Evolutionary conservation across 2,329 filamentous ascomycete genomes (phyloP).

Genomic region (Arthrobotrys pseudoclavata): DNA sequence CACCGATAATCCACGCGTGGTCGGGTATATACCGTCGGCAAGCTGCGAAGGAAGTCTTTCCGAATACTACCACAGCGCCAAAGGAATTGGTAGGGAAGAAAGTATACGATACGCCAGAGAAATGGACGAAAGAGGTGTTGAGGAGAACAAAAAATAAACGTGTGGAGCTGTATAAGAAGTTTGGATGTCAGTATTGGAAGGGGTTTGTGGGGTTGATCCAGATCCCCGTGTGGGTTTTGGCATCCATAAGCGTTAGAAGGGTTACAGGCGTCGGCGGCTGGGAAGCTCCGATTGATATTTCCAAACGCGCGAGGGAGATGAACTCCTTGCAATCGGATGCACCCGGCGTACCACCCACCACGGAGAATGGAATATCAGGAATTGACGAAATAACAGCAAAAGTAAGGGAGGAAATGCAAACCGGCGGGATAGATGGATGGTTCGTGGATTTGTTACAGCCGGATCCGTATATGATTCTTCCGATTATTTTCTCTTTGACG

Average conservation of each 20-base stretch:
- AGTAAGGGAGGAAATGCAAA: constrained; percentile 44
- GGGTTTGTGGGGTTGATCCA: constrained; percentile 60
- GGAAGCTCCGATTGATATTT: constrained; percentile 17
- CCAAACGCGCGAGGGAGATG: constrained; percentile 6
- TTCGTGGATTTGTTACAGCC: constrained; percentile 61
- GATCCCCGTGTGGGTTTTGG: constrained; percentile 62
- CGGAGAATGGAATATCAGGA: not conserved
- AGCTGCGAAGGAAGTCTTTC: constrained; percentile 29
- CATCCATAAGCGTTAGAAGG: constrained; percentile 60
- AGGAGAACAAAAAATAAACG: constrained; percentile 47
- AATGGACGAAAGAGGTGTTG: constrained; percentile 59
- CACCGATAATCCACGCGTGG: constrained; percentile 61
- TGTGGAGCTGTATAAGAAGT: constrained; percentile 59
- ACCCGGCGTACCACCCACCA: not conserved
- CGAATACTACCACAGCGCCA: not conserved
- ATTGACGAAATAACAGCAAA: not conserved
- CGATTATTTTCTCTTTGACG: constrained; percentile 60
- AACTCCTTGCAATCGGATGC: not conserved
- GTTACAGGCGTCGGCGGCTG: constrained; percentile 33
- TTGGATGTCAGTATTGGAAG: constrained; percentile 62
- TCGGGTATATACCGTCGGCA: constrained; percentile 37
- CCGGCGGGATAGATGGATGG: constrained; percentile 56
- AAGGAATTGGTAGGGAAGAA: constrained; percentile 27
- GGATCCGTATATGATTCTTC: constrained; percentile 61
- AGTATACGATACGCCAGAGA: constrained; percentile 44